These are phyloP conservation scores for Aspergillus thermomutatus DNA, from an alignment of 2,329 filamentous ascomycete species.

Conservation along the genomic window DNA sequence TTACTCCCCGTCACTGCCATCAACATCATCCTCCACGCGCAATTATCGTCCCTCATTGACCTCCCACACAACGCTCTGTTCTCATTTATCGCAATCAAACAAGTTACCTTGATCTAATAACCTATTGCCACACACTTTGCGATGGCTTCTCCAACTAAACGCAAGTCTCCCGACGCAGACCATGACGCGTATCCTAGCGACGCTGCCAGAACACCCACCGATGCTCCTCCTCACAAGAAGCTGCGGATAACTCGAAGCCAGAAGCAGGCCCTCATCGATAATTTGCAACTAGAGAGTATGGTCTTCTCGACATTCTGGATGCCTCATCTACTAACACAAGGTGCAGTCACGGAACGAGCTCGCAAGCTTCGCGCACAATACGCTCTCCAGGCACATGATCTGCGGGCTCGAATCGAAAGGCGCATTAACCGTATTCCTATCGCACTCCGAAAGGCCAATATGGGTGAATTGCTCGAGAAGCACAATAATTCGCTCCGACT, in stretches of 20 bases:
- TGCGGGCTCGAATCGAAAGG: constrained; percentile 83
- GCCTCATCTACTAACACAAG: constrained; percentile 6
- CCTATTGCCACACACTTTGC: neutral
- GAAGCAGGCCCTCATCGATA: constrained; percentile 85
- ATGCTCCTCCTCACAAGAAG: constrained; percentile 63
- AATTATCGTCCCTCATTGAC: constrained; percentile 5
- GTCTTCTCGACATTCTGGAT: constrained; percentile 3
- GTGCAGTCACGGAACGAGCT: constrained; percentile 78
- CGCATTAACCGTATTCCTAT: constrained; percentile 89
- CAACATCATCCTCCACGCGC: constrained; percentile 14
- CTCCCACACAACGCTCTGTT: neutral
- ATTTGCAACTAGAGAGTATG: constrained; percentile 83
- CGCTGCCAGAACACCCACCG: constrained; percentile 41
- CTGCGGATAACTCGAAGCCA: constrained; percentile 65
- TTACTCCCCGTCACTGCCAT: constrained; percentile 27
- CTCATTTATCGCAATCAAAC: neutral
- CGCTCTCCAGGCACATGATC: constrained; percentile 78
- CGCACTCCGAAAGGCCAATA: constrained; percentile 71
- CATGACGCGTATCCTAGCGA: constrained; percentile 45
- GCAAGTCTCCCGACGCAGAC: constrained; percentile 35
- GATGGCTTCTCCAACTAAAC: constrained; percentile 41
- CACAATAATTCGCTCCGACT: constrained; percentile 31
- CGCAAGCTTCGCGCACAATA: constrained; percentile 86
- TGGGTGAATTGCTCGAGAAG: constrained; percentile 71
- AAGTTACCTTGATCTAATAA: neutral